Base-by-base conservation (phyloP, 371 early-diverging fungal species). In the Mucor piriformis region DNA sequence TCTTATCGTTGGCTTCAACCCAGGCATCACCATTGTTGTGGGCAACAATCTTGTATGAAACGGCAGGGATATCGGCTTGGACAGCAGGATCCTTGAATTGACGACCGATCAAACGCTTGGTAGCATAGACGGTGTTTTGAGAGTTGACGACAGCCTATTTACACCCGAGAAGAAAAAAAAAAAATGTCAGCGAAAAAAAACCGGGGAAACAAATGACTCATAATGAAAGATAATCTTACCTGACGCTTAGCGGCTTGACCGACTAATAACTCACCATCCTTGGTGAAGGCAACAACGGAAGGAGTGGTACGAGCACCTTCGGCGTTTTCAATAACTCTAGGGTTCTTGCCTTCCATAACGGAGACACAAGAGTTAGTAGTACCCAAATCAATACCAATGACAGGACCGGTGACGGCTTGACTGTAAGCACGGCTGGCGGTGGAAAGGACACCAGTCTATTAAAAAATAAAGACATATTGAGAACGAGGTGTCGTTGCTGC, bases 341-440 rank as follows among this genome's bases (percentile, higher is more conserved):
- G 93, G 58, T 82, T 88, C 73, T 93, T 94, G 70, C 96, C 94
- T 78, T 95, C 94, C 90, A 97, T 92, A 24, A 95, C 88, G 46
- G 97, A 90, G 8, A 95, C 95, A 73, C 97, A 98, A 16, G 97
- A 95, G 86, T 98, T 95, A 70, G 99, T 99, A 25, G 99, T 98
- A 60, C 98, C 99, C 67, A 99, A 82, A 82, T 99, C 99, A 64
- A 99, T 97, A 72, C 99, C 99, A 67, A 99, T 92, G 49, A 95
- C 94, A 59, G 84, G 84, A 34, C 95, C 95, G 76, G 89, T 88
- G 47, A 93, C 89, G 76, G 88, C 91, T 72, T 81, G 79, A 77
- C 88, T 90, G 62, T 77, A 71, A 59, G 64, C 44, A 46, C 72
- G 72, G 52, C 59, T 50, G 51, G 59, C 58, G 35, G 68, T 67